Evolutionary conservation across 345 rosid genomes (phyloP).

Genomic region (Eucalyptus viminalis): DNA sequence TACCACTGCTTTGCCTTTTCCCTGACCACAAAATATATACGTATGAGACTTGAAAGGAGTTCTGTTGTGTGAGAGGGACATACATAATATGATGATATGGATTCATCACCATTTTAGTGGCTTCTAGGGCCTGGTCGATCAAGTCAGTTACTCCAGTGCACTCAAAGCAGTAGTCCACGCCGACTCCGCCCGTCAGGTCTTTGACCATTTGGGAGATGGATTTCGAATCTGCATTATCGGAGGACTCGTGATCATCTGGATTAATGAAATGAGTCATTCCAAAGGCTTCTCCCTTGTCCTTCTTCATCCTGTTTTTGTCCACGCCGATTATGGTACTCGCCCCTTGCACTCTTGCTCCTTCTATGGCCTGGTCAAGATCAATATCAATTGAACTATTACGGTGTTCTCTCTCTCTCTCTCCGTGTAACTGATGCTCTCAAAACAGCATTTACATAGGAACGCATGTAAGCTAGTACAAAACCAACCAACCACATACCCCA

Average conservation of each 20-base stretch:
- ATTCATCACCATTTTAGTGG: slow-evolving; percentile 29
- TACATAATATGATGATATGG: background rate
- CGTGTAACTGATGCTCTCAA: background rate
- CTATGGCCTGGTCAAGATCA: slow-evolving; percentile 19
- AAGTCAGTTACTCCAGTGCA: slow-evolving; percentile 34
- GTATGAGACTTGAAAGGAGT: background rate
- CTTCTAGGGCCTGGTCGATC: slow-evolving; percentile 29
- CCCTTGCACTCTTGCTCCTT: slow-evolving; percentile 49
- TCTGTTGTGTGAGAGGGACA: background rate
- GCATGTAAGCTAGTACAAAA: background rate
- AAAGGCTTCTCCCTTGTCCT: slow-evolving; percentile 12
- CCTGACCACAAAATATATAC: slow-evolving; percentile 2
- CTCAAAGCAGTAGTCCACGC: slow-evolving; percentile 58
- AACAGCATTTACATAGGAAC: background rate
- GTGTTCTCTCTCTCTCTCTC: background rate
- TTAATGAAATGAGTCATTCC: slow-evolving; percentile 66
- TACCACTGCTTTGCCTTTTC: slow-evolving; percentile 30
- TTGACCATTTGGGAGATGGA: slow-evolving; percentile 18
- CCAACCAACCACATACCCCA: slow-evolving; percentile 19
- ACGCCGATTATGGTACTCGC: slow-evolving; percentile 53
- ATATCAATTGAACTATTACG: background rate
- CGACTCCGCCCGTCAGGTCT: slow-evolving; percentile 30
- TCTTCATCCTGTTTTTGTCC: slow-evolving; percentile 29
- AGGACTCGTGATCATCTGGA: slow-evolving; percentile 16
- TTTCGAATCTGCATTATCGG: background rate